phyloP scores from a whole-genome alignment of 805 yeast species.

The Candida succiphila region DNA sequence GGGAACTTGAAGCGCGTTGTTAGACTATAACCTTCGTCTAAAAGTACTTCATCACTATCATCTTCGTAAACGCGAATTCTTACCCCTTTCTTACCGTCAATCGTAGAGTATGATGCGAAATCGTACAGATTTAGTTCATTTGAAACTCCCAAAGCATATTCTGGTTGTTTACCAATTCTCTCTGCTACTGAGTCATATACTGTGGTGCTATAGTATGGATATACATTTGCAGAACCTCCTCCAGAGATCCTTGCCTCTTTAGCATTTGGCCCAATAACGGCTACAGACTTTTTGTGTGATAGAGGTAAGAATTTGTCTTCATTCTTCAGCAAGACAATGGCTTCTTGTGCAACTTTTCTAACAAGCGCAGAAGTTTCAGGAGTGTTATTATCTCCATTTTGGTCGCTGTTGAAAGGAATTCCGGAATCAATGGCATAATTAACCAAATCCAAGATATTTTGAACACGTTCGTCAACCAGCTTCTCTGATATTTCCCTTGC shows the following conservation, averaged over 20 bases:
- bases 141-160: conserved; percentile 27
- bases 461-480: conserved; percentile 34
- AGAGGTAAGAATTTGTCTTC: conserved; percentile 36
- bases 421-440: conserved; percentile 31
- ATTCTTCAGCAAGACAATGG: conserved; percentile 49
- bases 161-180: conserved; percentile 10
- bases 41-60: conserved; percentile 15
- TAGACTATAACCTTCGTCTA: conserved; percentile 17
- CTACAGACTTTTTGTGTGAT: conserved; percentile 25
- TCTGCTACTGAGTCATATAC: conserved; percentile 10
- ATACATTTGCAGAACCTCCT: conserved; percentile 44
- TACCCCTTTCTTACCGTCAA: conserved; percentile 17
- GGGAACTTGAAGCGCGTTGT: conserved; percentile 10
- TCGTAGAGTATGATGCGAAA: conserved; percentile 8
- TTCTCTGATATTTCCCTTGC: conserved; percentile 29
- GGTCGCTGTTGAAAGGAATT: conserved; percentile 29
- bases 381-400: conserved; percentile 28
- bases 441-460: conserved; percentile 36
- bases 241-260: conserved; percentile 38
- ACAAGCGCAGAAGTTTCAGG: conserved; percentile 34
- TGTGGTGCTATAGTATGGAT: conserved; percentile 13
- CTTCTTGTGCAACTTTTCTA: conserved; percentile 37
- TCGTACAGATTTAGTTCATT: conserved; percentile 8
- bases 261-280: conserved; percentile 51
- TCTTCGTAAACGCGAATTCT: conserved; percentile 18